Evolutionary conservation across 768 basidiomycete species (phyloP).

Genomic region (Dictyophora rubrovolvata): DNA sequence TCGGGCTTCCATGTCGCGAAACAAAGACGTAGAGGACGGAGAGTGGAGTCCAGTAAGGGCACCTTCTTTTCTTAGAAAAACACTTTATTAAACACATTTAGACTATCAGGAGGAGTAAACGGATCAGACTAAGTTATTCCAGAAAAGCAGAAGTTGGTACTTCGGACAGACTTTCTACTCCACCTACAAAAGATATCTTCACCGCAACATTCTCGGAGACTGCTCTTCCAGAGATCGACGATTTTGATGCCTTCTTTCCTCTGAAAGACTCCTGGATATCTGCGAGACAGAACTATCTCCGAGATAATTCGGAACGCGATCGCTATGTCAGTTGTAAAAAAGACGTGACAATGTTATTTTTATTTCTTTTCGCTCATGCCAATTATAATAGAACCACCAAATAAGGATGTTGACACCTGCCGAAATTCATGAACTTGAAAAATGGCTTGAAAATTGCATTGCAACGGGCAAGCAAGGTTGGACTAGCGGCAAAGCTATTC

Average conservation of each 20-base stretch:
- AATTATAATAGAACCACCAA: not conserved
- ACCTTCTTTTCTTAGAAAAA: not conserved
- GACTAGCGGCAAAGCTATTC: conserved; percentile 5
- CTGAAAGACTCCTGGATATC: not conserved
- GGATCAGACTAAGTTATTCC: not conserved
- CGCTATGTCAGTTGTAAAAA: conserved; percentile 2
- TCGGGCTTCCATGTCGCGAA: not conserved
- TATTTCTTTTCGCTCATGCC: not conserved
- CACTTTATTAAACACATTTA: not conserved
- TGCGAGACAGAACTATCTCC: not conserved
- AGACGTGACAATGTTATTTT: not conserved
- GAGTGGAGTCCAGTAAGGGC: conserved; percentile 2
- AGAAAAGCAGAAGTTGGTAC: not conserved
- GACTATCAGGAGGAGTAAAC: conserved; percentile 5
- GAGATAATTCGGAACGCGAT: conserved; percentile 5
- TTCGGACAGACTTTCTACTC: not conserved
- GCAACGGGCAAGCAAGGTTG: conserved; percentile 3
- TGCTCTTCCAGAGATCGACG: not conserved
- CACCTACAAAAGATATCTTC: not conserved
- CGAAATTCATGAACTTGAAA: conserved; percentile 1
- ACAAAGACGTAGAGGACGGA: not conserved
- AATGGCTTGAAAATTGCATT: not conserved
- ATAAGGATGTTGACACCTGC: conserved; percentile 1
- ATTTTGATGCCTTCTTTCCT: conserved; percentile 5
- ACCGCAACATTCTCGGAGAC: not conserved